Evolutionary conservation across 2,329 filamentous ascomycete species (phyloP).

Genomic region (Periconia digitata): DNA sequence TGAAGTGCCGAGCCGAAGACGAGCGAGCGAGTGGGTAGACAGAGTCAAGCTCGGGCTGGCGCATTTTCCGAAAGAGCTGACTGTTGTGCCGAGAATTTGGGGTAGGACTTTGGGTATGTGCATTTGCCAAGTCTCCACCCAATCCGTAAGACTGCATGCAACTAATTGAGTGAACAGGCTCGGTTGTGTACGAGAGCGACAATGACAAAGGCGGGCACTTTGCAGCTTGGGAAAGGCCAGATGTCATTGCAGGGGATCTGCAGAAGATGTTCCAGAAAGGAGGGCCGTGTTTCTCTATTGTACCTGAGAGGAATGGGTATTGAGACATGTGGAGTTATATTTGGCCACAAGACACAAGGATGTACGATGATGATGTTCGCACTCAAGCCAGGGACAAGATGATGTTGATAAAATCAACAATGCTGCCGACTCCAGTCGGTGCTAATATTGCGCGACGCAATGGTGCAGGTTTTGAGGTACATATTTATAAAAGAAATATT

Average conservation of each 20-base stretch:
- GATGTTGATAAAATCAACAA: too few relatives aligned
- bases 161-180: constrained; percentile 17
- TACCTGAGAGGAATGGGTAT: constrained; percentile 35
- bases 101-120: constrained; percentile 59
- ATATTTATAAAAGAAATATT: too few relatives aligned
- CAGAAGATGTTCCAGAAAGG: constrained; percentile 60
- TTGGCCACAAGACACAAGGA: too few relatives aligned
- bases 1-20: constrained; percentile 30
- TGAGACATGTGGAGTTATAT: background rate
- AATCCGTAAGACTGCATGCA: background rate
- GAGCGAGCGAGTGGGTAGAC: constrained; percentile 46
- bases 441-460: too few relatives aligned
- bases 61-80: constrained; percentile 62
- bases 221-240: constrained; percentile 60
- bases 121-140: too few relatives aligned
- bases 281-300: constrained; percentile 36
- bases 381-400: too few relatives aligned
- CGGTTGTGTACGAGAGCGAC: constrained; percentile 59
- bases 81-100: constrained; percentile 58
- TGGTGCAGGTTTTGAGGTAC: too few relatives aligned
- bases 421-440: too few relatives aligned
- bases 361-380: too few relatives aligned
- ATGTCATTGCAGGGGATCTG: constrained; percentile 56
- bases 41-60: constrained; percentile 55
- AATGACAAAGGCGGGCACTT: constrained; percentile 62